A percentile compares a stretch with the other conserved stretches of the same genome.
Evolutionary conservation across 345 rosid species (phyloP).

Genomic region (Mangifera indica): DNA sequence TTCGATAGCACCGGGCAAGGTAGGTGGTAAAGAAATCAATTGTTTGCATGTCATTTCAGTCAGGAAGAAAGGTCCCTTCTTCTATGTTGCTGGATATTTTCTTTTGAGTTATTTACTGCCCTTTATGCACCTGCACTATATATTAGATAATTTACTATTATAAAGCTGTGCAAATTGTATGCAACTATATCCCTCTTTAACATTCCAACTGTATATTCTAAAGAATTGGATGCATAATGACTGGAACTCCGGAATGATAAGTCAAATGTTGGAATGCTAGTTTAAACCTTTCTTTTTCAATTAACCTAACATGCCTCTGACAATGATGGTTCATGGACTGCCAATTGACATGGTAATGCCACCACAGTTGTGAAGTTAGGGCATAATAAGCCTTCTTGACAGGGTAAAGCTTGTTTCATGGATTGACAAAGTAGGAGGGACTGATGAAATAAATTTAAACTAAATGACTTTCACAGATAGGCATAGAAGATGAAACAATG

Average conservation of each 20-base stretch:
- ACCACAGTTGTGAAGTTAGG: background rate
- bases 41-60: background rate
- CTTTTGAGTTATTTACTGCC: background rate
- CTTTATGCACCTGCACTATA: background rate
- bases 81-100: background rate
- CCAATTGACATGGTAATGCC: background rate
- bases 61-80: background rate
- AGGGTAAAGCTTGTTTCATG: background rate
- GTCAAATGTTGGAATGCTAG: background rate
- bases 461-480: background rate
- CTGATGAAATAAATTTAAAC: background rate
- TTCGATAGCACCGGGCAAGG: conserved; percentile 39
- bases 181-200: background rate
- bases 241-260: background rate
- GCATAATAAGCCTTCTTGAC: background rate
- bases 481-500: background rate
- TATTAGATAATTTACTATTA: background rate
- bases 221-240: too few relatives aligned
- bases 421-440: background rate
- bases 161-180: background rate
- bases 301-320: background rate
- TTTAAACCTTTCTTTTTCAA: too few relatives aligned
- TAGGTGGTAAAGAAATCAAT: conserved; percentile 15
- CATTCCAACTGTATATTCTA: too few relatives aligned
- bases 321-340: background rate